Evolutionary conservation across 331 rosid genomes (phyloP).

Genomic region (Arachis monticola): DNA sequence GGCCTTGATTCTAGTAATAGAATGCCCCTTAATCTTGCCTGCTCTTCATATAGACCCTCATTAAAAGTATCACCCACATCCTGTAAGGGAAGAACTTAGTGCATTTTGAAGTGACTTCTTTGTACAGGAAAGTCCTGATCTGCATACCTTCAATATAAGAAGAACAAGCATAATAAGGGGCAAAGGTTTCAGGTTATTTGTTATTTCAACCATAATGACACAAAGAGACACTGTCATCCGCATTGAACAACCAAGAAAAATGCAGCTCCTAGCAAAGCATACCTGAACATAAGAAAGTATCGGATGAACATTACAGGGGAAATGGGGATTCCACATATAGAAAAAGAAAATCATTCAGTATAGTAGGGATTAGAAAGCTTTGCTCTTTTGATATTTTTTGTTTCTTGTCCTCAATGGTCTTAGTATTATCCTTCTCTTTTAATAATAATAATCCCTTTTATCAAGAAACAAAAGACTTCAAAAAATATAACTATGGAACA

Average conservation of each 20-base stretch:
- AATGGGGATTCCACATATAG: constrained; percentile 1
- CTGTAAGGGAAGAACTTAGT: constrained; percentile 51
- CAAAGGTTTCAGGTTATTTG: constrained; percentile 82
- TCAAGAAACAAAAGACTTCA: constrained; percentile 18
- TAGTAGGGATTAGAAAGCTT: not conserved
- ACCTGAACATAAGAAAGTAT: constrained; percentile 56
- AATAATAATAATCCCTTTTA: too few species aligned
- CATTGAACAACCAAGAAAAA: constrained; percentile 91
- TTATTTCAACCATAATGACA: constrained; percentile 98
- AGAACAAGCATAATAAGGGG: constrained; percentile 98
- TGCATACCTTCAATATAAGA: constrained; percentile 90
- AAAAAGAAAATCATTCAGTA: constrained; percentile 30
- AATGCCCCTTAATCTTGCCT: constrained; percentile 78
- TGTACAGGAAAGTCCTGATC: constrained; percentile 2
- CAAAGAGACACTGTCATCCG: constrained; percentile 95
- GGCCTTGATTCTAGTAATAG: constrained; percentile 95
- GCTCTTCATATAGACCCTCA: constrained; percentile 94
- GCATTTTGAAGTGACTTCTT: constrained; percentile 25
- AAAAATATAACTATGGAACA: constrained; percentile 15
- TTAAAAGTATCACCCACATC: constrained; percentile 98
- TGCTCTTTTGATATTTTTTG: constrained; percentile 13
- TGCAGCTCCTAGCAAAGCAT: constrained; percentile 82
- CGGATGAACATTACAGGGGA: constrained; percentile 32
- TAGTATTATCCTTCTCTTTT: too few species aligned
- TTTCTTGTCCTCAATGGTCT: too few species aligned